Evolutionary conservation across 495 filamentous ascomycete species (phyloP), one percentile per base, ranked within the genome.

Genomic region (Hypoxylon lenormandii): DNA sequence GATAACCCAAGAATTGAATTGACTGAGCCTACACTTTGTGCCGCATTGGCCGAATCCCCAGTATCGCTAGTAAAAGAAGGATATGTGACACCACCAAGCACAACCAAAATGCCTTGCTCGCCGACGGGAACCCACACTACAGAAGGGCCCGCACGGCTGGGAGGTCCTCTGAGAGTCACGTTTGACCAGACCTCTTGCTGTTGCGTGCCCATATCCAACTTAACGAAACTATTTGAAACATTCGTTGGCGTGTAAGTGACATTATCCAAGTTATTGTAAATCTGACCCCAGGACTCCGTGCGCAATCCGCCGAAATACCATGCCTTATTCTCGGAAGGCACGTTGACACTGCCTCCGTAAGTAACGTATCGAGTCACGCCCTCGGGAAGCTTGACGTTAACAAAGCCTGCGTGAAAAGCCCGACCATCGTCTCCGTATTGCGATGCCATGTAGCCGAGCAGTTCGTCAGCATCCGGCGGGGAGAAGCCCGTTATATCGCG

Each of bases 281-380:
- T 82, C 0, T 79, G 67, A 0, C 84, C 83, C 72, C 77, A 81
- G 60, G 76, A 75, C 5, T 72, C 46, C 0, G 82, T 80, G 21
- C 79, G 84, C 79, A 87, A 80, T 0, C 90, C 90, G 3, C 86
- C 84, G 68, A 93, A 90, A 69, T 91, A 90, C 79, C 88, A 93
- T 0, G 85, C 89, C 54, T 85, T 81, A 62, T 92, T 89, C 75
- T 93, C 90, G 7, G 89, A 91, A 0, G 90, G 89, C 4, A 85
- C 87, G 11, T 82, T 89, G 6, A 83, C 88, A 0, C 81, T 83
- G 1, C 83, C 90, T 10, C 90, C 90, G 62, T 84, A 85, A 4
- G 89, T 85, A 42, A 93, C 72, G 71, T 88, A 91, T 37, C 85
- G 81, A 3, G 87, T 92, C 33, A 91, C 60, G 22, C 70, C 73